Evolutionary conservation across 768 basidiomycete species (phyloP), one percentile per base, ranked within the genome.

Genomic region (Gelatoporia subvermispora): DNA sequence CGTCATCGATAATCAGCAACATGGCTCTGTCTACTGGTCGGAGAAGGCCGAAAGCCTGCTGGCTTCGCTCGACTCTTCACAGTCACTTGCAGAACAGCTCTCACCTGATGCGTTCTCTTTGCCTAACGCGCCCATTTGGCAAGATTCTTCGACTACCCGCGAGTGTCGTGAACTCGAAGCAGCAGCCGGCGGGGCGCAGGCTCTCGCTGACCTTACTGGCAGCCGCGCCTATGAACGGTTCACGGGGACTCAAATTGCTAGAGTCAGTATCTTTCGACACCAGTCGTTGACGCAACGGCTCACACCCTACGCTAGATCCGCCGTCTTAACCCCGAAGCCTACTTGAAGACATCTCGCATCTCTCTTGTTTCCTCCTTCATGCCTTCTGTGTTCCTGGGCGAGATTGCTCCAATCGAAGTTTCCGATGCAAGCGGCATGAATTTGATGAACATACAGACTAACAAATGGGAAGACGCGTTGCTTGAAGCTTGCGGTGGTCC

Each of bases 391-490:
- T 84, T 93, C 62, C 72, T 91, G 41, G 87, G 88, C 3, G 66
- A 68, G 42, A 77, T 92, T 54, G 85, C 85, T 9, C 86, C 88
- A 0, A 84, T 91, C 45, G 92, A 94, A 57, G 79, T 85, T n/a
- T 82, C 84, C 21, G 92, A 93, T 65, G 89, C 88, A 2, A 90
- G 87, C 60, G 92, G 92, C 0, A 93, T 90, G 88, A 93, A 93
- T 61, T 68, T 93, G 23, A 92, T 88, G 85, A 72, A 88, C 52
- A 78, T 92, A 44, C 66, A 83, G 24, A 77, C 79, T 1, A 77
- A 78, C 63, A 80, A 80, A 63, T 93, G 90, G 90, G 78, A 88
- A 51, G 76, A 82, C 49, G 58, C 67, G 35, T 68, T 93, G 36
- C 68, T 92, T 9, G 71, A 81, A 18, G 75, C 79, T 2, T 85